phyloP scores from a whole-genome alignment of 495 filamentous ascomycete species.

The Zalerion maritima region DNA sequence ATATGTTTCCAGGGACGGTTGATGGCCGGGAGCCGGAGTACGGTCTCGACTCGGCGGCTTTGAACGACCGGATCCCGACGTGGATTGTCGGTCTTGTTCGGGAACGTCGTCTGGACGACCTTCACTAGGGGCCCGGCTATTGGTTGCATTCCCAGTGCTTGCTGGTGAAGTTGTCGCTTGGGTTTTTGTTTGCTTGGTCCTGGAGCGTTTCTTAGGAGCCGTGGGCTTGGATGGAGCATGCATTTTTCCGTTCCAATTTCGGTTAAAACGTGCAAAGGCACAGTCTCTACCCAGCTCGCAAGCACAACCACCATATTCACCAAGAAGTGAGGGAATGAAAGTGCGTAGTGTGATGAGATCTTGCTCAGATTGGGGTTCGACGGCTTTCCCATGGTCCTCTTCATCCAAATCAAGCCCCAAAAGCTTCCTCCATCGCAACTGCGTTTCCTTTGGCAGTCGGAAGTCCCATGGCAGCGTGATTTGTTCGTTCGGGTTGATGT shows the following conservation, averaged over 20 bases:
- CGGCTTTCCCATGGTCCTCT: too few species aligned
- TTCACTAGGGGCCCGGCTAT: conserved; percentile 70
- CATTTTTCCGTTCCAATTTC: conserved; percentile 39
- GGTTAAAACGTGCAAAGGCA: conserved; percentile 58
- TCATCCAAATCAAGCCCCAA: too few species aligned
- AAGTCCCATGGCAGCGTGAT: conserved; percentile 45
- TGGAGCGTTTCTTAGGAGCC: conserved; percentile 44
- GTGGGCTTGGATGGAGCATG: conserved; percentile 33
- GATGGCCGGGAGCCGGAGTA: conserved; percentile 45
- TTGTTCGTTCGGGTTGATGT: conserved; percentile 44
- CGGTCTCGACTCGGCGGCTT: conserved; percentile 71
- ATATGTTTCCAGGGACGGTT: conserved; percentile 34
- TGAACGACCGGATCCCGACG: conserved; percentile 58
- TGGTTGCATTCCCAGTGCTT: conserved; percentile 53
- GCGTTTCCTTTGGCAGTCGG: conserved; percentile 28
- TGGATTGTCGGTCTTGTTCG: conserved; percentile 47
- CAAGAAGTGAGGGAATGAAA: conserved; percentile 59
- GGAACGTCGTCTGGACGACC: conserved; percentile 38
- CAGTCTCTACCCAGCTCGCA: conserved; percentile 54
- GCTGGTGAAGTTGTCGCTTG: conserved; percentile 57
- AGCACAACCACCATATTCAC: conserved; percentile 80
- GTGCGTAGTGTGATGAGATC: too few species aligned
- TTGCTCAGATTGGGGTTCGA: too few species aligned
- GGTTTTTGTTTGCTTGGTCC: conserved; percentile 33
- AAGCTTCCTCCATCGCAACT: conserved; percentile 28